These are phyloP conservation scores for Trametes coccinea DNA, from an alignment of 768 basidiomycete genomes.

Conservation along the genomic window DNA sequence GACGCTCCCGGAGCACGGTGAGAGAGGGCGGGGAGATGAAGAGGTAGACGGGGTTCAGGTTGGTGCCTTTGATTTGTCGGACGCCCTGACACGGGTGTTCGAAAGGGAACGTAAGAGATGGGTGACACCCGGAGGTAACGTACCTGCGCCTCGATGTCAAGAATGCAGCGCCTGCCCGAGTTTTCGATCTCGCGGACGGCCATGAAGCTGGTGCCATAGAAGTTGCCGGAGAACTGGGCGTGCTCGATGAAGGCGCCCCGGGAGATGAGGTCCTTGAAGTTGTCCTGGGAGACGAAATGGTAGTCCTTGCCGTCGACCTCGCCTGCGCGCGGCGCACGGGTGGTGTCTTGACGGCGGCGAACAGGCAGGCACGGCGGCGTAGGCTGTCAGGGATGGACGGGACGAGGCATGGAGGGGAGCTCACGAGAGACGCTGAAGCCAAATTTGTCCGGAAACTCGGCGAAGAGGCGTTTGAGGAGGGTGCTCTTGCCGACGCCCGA, in stretches of 20 bases:
- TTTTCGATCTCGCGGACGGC: slow-evolving; percentile 69
- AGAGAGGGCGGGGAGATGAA: slow-evolving; percentile 91
- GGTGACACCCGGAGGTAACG: slow-evolving; percentile 24
- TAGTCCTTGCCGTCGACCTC: slow-evolving; percentile 85
- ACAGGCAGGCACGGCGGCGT: neutral
- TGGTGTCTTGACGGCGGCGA: slow-evolving; percentile 67
- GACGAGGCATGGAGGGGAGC: slow-evolving; percentile 14
- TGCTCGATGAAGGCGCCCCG: slow-evolving; percentile 88
- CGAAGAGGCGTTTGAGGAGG: slow-evolving; percentile 78
- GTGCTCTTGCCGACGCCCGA: slow-evolving; percentile 96
- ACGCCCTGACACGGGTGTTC: slow-evolving; percentile 64
- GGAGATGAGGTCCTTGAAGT: slow-evolving; percentile 68
- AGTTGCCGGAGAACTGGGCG: slow-evolving; percentile 90
- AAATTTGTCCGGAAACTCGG: slow-evolving; percentile 79
- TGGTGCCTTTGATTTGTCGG: slow-evolving; percentile 82
- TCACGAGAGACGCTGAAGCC: slow-evolving; percentile 93
- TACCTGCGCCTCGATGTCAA: slow-evolving; percentile 97
- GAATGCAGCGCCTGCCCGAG: slow-evolving; percentile 78
- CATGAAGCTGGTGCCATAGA: slow-evolving; percentile 88
- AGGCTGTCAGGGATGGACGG: neutral
- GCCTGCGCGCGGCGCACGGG: slow-evolving; percentile 78
- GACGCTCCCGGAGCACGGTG: slow-evolving; percentile 63
- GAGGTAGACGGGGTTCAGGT: slow-evolving; percentile 81
- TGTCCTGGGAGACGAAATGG: slow-evolving; percentile 74
- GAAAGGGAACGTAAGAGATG: slow-evolving; percentile 11